Evolutionary conservation across 2,329 filamentous ascomycete species (phyloP), one percentile per base, ranked within the genome.

Genomic region (Arthrobotrys conoides): DNA sequence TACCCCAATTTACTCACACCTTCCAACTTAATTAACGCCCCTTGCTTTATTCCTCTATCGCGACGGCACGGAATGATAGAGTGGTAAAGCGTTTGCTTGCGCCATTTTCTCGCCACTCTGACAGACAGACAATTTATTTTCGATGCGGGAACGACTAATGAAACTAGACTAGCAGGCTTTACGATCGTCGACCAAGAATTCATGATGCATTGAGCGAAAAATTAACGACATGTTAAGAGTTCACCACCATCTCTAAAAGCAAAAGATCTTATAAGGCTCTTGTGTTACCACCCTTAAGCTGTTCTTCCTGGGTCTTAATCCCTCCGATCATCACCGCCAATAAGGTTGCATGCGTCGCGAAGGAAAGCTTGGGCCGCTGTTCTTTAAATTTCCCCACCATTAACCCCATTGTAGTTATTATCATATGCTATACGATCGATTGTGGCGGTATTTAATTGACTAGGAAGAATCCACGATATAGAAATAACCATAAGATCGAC

Each of bases 31-130:
- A 38, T 22, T 22, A 41, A 41, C 30, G 9, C 12, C 64, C 69
- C 59, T 20, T 65, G 59, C 48, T 22, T 48, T 44, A 61, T 44
- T 44, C 27, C 61, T 36, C 61, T 41, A 49, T 51, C 46, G 61
- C 61, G 30, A 49, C 41, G 41, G 38, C 36, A 63, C 67, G 20
- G 24, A 22, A 36, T 63, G 38, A 36, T 57, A 48, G 46, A 55
- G 46, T 27, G 44, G 16, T 3, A 30, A 30, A 36, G 12, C 22
- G 22, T 38, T 18, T 18, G 65, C 63, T 75, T 75, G 71, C 71
- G 71, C 71, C 71, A 75, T 75, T 75, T 75, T 67, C 70, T 61
- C 70, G 49, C 70, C 61, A 73, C 70, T 73, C 51, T 72, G 69
- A 66, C 61, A 57, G 53, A 61, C 57, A 38, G n/a, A n/a, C n/a